Conservation (phyloP, 73 alveolate species). For the Paramecium sexaurelia region DNA sequence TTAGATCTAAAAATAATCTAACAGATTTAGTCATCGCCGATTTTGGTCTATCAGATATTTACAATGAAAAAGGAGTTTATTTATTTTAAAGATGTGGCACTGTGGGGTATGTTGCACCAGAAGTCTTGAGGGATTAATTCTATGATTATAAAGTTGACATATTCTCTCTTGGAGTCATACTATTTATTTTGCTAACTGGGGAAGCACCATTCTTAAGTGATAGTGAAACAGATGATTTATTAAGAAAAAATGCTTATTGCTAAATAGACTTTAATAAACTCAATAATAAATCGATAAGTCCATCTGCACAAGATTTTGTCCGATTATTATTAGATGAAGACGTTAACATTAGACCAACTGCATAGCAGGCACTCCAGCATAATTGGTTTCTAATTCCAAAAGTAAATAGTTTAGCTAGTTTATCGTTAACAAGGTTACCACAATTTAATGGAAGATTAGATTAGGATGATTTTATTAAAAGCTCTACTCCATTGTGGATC, state of each 20-base stretch:
- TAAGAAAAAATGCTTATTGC: not conserved
- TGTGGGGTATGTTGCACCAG: constrained; percentile 64
- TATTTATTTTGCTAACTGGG: constrained; percentile 75
- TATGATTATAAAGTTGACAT: constrained; percentile 83
- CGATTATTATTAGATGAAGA: not conserved
- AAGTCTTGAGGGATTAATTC: constrained; percentile 74
- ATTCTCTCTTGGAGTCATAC: constrained; percentile 74
- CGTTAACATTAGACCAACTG: not conserved
- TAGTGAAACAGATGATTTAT: not conserved
- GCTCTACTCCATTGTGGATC: not conserved
- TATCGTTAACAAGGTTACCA: not conserved
- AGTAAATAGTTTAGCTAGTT: not conserved
- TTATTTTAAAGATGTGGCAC: constrained; percentile 12
- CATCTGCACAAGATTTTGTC: not conserved
- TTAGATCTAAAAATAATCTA: not conserved
- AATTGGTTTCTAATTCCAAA: not conserved
- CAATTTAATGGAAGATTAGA: not conserved
- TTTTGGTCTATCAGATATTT: constrained; percentile 53
- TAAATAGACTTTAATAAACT: not conserved
- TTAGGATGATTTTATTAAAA: not conserved
- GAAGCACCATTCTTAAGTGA: not conserved
- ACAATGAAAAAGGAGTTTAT: not conserved
- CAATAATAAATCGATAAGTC: not conserved
- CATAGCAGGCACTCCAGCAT: not conserved
- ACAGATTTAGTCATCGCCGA: constrained; percentile 61